phyloP scores from a whole-genome alignment of 371 early-diverging fungal species.

The Homolaphlyctis polyrhiza region DNA sequence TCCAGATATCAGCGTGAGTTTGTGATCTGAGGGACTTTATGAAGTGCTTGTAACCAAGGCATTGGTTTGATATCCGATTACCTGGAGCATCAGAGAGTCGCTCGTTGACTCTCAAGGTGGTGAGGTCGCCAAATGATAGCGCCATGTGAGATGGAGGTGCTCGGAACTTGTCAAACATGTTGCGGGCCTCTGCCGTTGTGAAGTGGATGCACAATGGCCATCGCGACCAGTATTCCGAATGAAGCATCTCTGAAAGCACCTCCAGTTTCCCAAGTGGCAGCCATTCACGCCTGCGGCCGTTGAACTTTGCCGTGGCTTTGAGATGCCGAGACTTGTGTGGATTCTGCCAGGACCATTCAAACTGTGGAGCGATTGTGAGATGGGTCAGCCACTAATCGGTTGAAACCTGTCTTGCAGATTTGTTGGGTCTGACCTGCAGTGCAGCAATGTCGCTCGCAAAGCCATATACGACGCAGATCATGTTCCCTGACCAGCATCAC shows the following conservation, averaged over 20 bases:
- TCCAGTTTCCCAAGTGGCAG: neutral
- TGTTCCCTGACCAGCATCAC: neutral
- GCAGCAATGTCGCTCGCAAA: constrained; percentile 1
- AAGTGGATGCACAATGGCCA: neutral
- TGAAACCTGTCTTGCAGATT: neutral
- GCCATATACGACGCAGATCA: neutral
- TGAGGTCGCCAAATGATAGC: neutral
- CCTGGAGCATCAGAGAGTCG: neutral
- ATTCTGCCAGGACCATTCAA: constrained; percentile 4
- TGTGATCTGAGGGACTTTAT: neutral
- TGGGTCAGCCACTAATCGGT: neutral
- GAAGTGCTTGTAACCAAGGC: neutral
- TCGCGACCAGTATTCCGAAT: neutral
- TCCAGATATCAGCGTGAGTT: neutral
- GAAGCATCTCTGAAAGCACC: neutral
- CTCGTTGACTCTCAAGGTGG: neutral
- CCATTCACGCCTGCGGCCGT: neutral
- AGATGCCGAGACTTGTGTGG: constrained; percentile 2
- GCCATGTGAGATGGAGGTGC: neutral
- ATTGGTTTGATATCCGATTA: neutral
- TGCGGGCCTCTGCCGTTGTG: neutral
- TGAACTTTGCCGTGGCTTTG: neutral
- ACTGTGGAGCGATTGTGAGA: neutral
- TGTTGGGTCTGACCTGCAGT: neutral
- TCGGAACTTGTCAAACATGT: neutral